Evolutionary conservation across 345 rosid genomes (phyloP).

Genomic region (Populus deltoides): DNA sequence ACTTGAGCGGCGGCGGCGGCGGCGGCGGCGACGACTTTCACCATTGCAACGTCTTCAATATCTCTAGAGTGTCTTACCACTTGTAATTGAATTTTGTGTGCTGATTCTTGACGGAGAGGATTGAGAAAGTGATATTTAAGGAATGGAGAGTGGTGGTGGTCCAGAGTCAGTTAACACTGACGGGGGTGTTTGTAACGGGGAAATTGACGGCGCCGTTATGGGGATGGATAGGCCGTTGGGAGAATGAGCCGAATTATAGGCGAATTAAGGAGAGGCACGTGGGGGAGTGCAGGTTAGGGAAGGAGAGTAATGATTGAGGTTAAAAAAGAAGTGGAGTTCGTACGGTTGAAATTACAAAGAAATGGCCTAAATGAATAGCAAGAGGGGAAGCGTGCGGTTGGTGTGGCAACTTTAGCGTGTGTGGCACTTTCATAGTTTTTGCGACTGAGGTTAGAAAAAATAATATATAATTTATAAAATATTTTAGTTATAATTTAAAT

Average conservation of each 20-base stretch:
- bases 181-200: conserved; percentile 66
- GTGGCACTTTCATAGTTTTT: too few species aligned
- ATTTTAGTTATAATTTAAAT: too few species aligned
- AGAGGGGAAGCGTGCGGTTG: background rate
- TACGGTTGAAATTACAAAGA: conserved; percentile 4
- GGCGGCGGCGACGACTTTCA: conserved; percentile 29
- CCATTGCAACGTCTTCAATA: conserved; percentile 27
- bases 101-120: background rate
- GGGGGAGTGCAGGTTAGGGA: background rate
- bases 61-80: background rate
- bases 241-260: conserved; percentile 19
- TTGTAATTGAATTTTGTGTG: too few species aligned
- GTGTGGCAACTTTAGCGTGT: background rate
- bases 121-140: background rate
- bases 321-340: background rate
- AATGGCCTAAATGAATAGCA: background rate
- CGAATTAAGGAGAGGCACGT: conserved; percentile 31
- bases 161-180: conserved; percentile 51
- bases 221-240: conserved; percentile 11
- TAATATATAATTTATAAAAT: too few species aligned
- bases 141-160: conserved; percentile 32
- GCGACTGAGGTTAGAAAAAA: too few species aligned
- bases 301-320: conserved; percentile 22
- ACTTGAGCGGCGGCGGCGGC: conserved; percentile 23
- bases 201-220: conserved; percentile 85